These are phyloP conservation scores for Cystobasidium pallidum DNA, from an alignment of 1,284 basidiomycete species.

Conservation along the genomic window DNA sequence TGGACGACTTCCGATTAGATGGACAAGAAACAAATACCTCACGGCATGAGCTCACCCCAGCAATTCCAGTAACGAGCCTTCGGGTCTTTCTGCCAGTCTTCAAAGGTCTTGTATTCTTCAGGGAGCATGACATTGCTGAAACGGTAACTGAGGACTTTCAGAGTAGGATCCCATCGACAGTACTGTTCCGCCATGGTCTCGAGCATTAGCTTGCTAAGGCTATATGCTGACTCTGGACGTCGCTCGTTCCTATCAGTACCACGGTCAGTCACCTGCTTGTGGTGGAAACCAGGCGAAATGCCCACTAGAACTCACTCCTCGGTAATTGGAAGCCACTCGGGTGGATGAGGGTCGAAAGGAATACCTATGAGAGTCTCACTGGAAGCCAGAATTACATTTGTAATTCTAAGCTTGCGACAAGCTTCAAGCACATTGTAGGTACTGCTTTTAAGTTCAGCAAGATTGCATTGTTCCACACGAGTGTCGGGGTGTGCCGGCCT, in stretches of 20 bases:
- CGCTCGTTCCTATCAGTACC: constrained; percentile 33
- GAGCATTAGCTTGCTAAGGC: constrained; percentile 57
- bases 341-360: constrained; percentile 56
- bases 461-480: background rate
- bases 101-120: constrained; percentile 57
- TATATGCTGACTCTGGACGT: constrained; percentile 57
- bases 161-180: constrained; percentile 56
- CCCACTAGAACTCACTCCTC: constrained; percentile 54
- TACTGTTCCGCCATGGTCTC: constrained; percentile 58
- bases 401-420: constrained; percentile 55
- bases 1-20: background rate
- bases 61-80: constrained; percentile 54
- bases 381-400: constrained; percentile 56
- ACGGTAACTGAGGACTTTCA: constrained; percentile 57
- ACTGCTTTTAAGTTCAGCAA: constrained; percentile 3
- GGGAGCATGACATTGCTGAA: constrained; percentile 58
- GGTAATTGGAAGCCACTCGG: constrained; percentile 55
- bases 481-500: background rate
- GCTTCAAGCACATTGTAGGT: constrained; percentile 59
- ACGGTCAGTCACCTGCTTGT: no score
- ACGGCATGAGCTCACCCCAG: constrained; percentile 24
- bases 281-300: no score
- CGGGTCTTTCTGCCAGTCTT: constrained; percentile 57
- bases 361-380: constrained; percentile 58
- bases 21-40: background rate